These are phyloP conservation scores for Apiotrichum brassicae DNA, from an alignment of 1,284 basidiomycete genomes.

Conservation along the genomic window DNA sequence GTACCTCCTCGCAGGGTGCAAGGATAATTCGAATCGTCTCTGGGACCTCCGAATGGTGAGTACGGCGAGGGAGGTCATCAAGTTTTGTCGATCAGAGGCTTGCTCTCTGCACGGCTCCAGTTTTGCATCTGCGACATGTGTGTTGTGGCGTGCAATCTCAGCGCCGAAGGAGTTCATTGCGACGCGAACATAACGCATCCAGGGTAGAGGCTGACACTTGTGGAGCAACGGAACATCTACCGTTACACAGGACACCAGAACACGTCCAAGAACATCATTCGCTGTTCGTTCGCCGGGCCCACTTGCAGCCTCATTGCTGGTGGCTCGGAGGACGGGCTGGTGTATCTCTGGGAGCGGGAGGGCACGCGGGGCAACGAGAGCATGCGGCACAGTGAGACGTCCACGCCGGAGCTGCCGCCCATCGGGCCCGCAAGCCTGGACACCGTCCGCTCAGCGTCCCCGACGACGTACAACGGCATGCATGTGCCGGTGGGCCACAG, in stretches of 20 bases:
- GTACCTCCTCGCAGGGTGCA: conserved; percentile 48
- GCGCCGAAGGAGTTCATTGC: no score
- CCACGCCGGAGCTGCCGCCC: not conserved
- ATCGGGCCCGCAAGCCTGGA: not conserved
- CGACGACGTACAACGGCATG: not conserved
- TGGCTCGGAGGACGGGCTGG: conserved; percentile 47
- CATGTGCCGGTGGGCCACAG: not conserved
- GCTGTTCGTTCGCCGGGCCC: conserved; percentile 46
- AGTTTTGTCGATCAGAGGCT: no score
- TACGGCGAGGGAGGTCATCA: not conserved
- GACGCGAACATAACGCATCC: no score
- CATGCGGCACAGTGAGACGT: conserved; percentile 1
- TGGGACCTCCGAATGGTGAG: conserved; percentile 47
- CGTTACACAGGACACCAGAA: conserved; percentile 52
- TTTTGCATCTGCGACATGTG: no score
- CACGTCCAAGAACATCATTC: conserved; percentile 51
- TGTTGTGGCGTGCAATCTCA: no score
- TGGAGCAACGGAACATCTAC: conserved; percentile 45
- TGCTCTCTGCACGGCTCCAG: no score
- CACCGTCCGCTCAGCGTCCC: conserved; percentile 4
- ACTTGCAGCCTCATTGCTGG: conserved; percentile 42
- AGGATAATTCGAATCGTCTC: conserved; percentile 49
- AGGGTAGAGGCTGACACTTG: conserved; percentile 2
- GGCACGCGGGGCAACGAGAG: conserved; percentile 7
- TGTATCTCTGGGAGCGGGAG: conserved; percentile 44